phyloP scores from a whole-genome alignment of 176 grass and related monocot genomes.

The Themeda triandra region DNA sequence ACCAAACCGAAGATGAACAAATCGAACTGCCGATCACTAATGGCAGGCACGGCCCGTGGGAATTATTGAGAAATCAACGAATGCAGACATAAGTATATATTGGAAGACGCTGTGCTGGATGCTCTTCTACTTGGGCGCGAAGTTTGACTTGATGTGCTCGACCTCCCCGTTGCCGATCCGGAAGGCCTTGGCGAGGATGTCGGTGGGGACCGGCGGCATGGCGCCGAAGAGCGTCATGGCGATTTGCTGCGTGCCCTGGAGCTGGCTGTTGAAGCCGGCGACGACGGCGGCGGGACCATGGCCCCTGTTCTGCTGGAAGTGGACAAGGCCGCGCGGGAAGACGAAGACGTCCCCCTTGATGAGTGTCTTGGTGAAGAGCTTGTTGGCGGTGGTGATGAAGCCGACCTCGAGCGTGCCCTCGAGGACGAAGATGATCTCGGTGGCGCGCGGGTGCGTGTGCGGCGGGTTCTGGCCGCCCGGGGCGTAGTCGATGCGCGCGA shows the following conservation, averaged over 20 bases:
- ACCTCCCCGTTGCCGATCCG: slow-evolving; percentile 29
- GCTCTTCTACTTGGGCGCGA: slow-evolving; percentile 30
- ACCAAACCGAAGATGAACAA: background rate
- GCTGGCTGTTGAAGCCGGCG: slow-evolving; percentile 78
- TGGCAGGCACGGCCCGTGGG: background rate
- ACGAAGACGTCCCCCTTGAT: slow-evolving; percentile 57
- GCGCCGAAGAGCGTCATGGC: slow-evolving; percentile 58
- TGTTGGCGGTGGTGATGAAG: slow-evolving; percentile 67
- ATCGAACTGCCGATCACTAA: background rate
- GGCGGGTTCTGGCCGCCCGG: slow-evolving; percentile 58
- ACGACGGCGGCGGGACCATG: slow-evolving; percentile 37
- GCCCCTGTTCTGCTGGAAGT: slow-evolving; percentile 82
- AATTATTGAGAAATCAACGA: background rate
- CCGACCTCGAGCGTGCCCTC: slow-evolving; percentile 68
- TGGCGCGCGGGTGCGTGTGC: slow-evolving; percentile 81
- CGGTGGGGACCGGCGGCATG: slow-evolving; percentile 31
- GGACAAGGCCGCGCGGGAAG: slow-evolving; percentile 68
- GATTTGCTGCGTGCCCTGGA: slow-evolving; percentile 65
- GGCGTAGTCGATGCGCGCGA: slow-evolving; percentile 74
- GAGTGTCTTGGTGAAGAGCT: slow-evolving; percentile 55
- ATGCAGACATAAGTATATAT: background rate
- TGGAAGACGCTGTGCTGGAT: background rate
- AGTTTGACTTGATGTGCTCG: slow-evolving; percentile 46
- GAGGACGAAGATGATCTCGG: slow-evolving; percentile 74
- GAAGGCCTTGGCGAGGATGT: slow-evolving; percentile 76